Conservation (phyloP, 2,329 filamentous ascomycete genomes). For the Tolypocladium inflatum region DNA sequence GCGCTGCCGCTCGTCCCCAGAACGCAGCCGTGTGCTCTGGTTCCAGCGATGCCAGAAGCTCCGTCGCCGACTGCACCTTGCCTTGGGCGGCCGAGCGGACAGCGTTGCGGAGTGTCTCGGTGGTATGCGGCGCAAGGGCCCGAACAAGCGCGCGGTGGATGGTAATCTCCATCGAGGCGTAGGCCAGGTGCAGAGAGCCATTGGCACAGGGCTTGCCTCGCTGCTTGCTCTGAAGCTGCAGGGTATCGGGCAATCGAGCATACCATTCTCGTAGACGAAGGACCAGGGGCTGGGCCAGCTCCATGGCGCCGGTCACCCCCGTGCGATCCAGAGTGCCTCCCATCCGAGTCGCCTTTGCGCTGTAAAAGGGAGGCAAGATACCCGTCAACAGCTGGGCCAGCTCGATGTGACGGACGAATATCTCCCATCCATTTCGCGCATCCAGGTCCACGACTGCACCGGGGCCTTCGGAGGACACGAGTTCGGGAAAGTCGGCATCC, state of each 20-base stretch:
- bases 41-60: conserved; percentile 29
- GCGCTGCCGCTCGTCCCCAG: conserved; percentile 34
- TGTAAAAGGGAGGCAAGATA: conserved; percentile 39
- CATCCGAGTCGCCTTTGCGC: conserved; percentile 18
- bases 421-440: conserved; percentile 32
- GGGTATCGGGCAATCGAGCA: conserved; percentile 30
- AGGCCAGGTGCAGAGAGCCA: conserved; percentile 38
- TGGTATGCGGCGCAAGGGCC: conserved; percentile 24
- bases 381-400: conserved; percentile 42
- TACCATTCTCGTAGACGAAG: conserved; percentile 32
- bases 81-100: conserved; percentile 27
- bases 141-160: conserved; percentile 40
- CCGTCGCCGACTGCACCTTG: conserved; percentile 28
- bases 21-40: conserved; percentile 35
- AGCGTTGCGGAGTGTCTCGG: conserved; percentile 17
- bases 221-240: conserved; percentile 33
- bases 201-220: conserved; percentile 30
- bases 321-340: conserved; percentile 20
- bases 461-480: conserved; percentile 21
- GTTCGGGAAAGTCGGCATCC: conserved; percentile 28
- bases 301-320: conserved; percentile 21
- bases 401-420: conserved; percentile 41
- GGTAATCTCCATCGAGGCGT: conserved; percentile 40
- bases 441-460: conserved; percentile 29
- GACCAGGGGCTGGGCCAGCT: conserved; percentile 22